Base-by-base conservation (phyloP, 768 basidiomycete genomes). In the Termitomyces sp. region DNA sequence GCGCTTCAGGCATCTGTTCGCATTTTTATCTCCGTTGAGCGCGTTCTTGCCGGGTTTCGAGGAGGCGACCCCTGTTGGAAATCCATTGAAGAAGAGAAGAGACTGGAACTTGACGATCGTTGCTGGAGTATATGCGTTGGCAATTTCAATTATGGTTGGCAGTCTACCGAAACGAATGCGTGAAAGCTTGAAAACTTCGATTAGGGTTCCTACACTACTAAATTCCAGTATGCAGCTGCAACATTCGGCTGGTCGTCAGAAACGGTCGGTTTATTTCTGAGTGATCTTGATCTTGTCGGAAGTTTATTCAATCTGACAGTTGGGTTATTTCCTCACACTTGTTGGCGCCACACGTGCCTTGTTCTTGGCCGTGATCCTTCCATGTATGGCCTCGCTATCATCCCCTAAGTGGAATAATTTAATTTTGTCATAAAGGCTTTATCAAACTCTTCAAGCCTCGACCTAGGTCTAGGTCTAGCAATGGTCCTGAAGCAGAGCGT, bases 301-400 rank as follows among this genome's bases (percentile, higher is more conserved):
- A 52, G n/a, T 56, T 49, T 30, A 49, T 59, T 18, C 18, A 42
- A 11, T 31, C 5, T 22, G 44, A 45, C 57, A 91, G 89, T 68
- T 86, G n/a, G 88, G 88, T n/a, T 91, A 91, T 66, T 91, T 79
- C 74, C 65, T 90, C 12, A 87, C 83, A 58, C 64, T 81, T 12
- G 66, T 84, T 11, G 84, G 85, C 7, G 73, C 73, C 34, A 67
- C 75, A 0, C 79, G 88, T 4, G 87, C 88, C 0, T 4, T 81
- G 2, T 80, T 81, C 65, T 70, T 91, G 61, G 73, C 82, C 1
- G 47, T 81, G 16, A 66, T 89, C 36, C 70, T 92, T 6, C 91
- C 91, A 11, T 16, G 89, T 91, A 33, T 50, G 55, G 20, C 39
- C 39, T 6, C 11, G 18, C 31, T 22, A 8, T 12, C 16, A 24